phyloP scores from a whole-genome alignment of 345 rosid species.

The Aethionema arabicum region DNA sequence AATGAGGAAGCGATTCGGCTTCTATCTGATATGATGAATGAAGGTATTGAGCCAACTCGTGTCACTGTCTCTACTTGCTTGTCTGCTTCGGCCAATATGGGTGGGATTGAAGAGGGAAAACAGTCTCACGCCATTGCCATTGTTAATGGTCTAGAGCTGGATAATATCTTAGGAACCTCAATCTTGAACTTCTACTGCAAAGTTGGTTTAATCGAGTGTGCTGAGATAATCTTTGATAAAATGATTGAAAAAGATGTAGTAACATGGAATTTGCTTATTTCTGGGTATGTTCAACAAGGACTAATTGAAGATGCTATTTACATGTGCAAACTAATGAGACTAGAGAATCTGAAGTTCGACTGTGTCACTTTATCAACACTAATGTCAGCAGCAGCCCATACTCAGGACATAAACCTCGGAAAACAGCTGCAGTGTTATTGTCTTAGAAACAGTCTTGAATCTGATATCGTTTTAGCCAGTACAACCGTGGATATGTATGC shows the following conservation, averaged over 20 bases:
- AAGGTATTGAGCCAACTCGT: slow-evolving; percentile 53
- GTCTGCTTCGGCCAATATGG: slow-evolving; percentile 64
- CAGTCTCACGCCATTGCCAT: slow-evolving; percentile 71
- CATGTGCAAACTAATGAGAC: slow-evolving; percentile 54
- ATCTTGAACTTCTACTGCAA: slow-evolving; percentile 69
- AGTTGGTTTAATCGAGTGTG: slow-evolving; percentile 64
- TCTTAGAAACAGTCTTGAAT: slow-evolving; percentile 54
- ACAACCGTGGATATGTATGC: slow-evolving; percentile 58
- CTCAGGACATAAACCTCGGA: slow-evolving; percentile 46
- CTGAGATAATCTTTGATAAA: slow-evolving; percentile 54
- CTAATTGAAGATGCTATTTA: slow-evolving; percentile 51
- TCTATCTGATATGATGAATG: slow-evolving; percentile 52
- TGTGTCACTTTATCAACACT: slow-evolving; percentile 62
- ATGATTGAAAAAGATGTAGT: slow-evolving; percentile 61
- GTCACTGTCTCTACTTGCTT: slow-evolving; percentile 65
- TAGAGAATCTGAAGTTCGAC: slow-evolving; percentile 54
- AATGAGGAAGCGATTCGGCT: slow-evolving; percentile 50
- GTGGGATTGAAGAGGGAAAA: slow-evolving; percentile 65
- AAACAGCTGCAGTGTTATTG: slow-evolving; percentile 65
- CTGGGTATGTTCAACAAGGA: slow-evolving; percentile 52
- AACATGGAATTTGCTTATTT: slow-evolving; percentile 79
- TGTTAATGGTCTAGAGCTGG: slow-evolving; percentile 53
- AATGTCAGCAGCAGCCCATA: slow-evolving; percentile 54
- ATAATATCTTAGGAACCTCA: slow-evolving; percentile 65
- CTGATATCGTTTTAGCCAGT: slow-evolving; percentile 55